Evolutionary conservation across 208 protist genomes (phyloP), one percentile per base, ranked within the genome.

Genomic region (Trypanosoma scelopori): DNA sequence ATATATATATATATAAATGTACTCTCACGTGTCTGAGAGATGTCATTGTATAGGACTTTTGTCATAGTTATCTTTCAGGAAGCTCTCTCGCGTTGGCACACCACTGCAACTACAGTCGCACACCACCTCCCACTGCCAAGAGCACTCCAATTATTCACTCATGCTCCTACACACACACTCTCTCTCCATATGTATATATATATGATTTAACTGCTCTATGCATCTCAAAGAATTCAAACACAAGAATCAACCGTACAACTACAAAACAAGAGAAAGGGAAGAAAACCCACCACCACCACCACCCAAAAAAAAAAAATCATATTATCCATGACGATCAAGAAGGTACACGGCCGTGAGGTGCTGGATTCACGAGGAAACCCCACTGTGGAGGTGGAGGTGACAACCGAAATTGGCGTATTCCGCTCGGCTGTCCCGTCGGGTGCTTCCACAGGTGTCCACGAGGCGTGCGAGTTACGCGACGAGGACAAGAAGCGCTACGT

Each of bases 391-490:
- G 98, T 99, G 25, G 98, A 99, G 56, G 61, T 99, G 51, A 97
- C 81, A 32, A 99, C 98, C 46, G 92, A 86, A 20, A 56, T 87
- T 20, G 97, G 97, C 51, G 58, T 97, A 18, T 99, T 99, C 88
- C 93, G 97, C 69, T 94, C 95, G 16, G 96, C 95, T 27, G 98
- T 99, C 18, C 99, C 99, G 30, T 98, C 93, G 18, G 98, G 99
- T 67, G 99, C 99, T 5, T 99, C 98, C 22, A 99, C 98, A 35
- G 99, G 99, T 69, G 85, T 96, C 30, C 91, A 99, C 72, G 98
- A 99, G 83, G 98, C 98, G 22, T 89, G 87, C 58, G 98, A 99
- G 84, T 85, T 99, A 35, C 92, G 98, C 67, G 99, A 99, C 73
- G 88, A 81, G 52, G 97, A 98, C 79, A 93, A 96, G 69, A 71